Evolutionary conservation across 768 basidiomycete species (phyloP), one percentile per base, ranked within the genome.

Genomic region (Trametes coccinea): DNA sequence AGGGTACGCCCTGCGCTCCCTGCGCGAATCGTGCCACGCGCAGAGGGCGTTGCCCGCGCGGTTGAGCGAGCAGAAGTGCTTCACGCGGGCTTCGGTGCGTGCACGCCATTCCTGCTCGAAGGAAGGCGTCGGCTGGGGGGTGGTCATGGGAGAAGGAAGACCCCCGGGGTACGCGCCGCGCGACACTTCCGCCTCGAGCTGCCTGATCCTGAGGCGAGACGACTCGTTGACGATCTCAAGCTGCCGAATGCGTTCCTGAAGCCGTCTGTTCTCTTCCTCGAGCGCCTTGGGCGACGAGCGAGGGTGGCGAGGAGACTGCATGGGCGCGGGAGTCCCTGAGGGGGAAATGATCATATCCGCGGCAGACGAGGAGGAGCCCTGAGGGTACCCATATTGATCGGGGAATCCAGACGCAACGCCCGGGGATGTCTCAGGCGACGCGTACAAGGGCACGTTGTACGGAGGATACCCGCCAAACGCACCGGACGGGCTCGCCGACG

Each of bases 31-130:
- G 69, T 94, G 92, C 92, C 92, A 94, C 3, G 92, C 87, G 71
- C 92, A 93, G 39, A 93, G 82, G 1, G 92, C 91, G 66, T 94
- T 94, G 34, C 92, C 92, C 0, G 92, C 92, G 53, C 92, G 85
- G 73, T 94, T 93, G 33, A 90, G 78, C 3, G 91, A 89, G 72
- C 92, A 94, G 74, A 87, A 89, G 46, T 84, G 78, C 56, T 84
- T 84, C 64, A 79, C 77, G 40, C 92, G 88, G 5, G 87, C 83
- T 22, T 90, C 86, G 0, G 90, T 93, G 60, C 92, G 88, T 8
- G 80, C 77, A 50, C 81, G 82, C 92, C 92, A 93, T 2, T 84
- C 79, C 31, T 78, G 74, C 48, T 85, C 80, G 76, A 89, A 87
- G 17, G 78, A 66, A 4, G 70, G 60, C 14, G 82, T 67, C 11